A percentile compares a stretch with the other conserved stretches of the same genome.
phyloP scores from a whole-genome alignment of 2,329 filamentous ascomycete species.

The Didymella sp. region DNA sequence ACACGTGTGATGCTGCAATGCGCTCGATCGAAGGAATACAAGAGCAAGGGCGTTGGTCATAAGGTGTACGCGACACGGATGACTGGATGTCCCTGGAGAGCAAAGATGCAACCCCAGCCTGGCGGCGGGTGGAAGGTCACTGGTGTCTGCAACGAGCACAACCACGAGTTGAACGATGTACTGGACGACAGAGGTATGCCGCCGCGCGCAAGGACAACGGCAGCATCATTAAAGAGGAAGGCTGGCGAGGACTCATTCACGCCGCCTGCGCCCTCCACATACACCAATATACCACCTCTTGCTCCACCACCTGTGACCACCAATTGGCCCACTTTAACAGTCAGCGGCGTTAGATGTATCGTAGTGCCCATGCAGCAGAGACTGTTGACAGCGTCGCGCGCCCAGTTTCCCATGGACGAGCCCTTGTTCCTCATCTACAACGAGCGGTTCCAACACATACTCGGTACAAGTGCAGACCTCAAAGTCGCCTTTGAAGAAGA shows the following conservation, averaged over 20 bases:
- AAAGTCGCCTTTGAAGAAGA: slow-evolving; percentile 59
- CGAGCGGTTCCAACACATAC: slow-evolving; percentile 17
- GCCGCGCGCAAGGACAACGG: slow-evolving; percentile 19
- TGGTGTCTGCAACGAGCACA: slow-evolving; percentile 18
- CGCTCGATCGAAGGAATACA: slow-evolving; percentile 23
- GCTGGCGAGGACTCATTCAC: slow-evolving; percentile 4
- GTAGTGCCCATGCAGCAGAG: slow-evolving; percentile 20
- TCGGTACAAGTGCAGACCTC: slow-evolving; percentile 19
- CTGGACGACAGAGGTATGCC: slow-evolving; percentile 22
- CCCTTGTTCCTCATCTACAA: slow-evolving; percentile 21
- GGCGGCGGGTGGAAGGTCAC: slow-evolving; percentile 22
- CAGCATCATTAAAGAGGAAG: neutral
- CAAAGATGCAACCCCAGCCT: slow-evolving; percentile 21
- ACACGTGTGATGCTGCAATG: slow-evolving; percentile 25
- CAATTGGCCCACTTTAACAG: slow-evolving; percentile 16
- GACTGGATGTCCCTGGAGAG: slow-evolving; percentile 22
- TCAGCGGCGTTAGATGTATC: slow-evolving; percentile 16
- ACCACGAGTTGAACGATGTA: slow-evolving; percentile 21
- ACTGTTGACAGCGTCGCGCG: slow-evolving; percentile 14
- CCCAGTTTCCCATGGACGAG: slow-evolving; percentile 13
- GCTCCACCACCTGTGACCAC: slow-evolving; percentile 3
- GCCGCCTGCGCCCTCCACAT: slow-evolving; percentile 13
- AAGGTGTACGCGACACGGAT: slow-evolving; percentile 22
- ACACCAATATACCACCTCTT: slow-evolving; percentile 10
- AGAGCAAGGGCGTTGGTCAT: slow-evolving; percentile 19